phyloP scores from a whole-genome alignment of 805 yeast species.

The Candida pseudoglaebosa region DNA sequence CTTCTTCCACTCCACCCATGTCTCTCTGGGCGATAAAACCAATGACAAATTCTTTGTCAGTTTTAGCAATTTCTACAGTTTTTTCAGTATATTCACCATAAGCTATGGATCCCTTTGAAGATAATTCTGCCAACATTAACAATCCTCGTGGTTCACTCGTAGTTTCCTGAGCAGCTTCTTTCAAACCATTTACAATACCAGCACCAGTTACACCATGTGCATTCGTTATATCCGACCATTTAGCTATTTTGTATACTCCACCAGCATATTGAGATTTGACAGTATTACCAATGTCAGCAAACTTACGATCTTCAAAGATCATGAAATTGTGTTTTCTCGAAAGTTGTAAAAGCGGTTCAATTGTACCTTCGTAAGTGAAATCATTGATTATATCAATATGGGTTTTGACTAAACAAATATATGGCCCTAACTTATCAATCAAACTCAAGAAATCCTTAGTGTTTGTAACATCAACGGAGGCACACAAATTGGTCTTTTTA shows the following conservation, averaged over 20 bases:
- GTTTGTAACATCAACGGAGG: conserved; percentile 85
- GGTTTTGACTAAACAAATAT: conserved; percentile 86
- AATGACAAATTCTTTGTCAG: conserved; percentile 84
- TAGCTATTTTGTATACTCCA: conserved; percentile 83
- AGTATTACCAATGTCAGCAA: conserved; percentile 97
- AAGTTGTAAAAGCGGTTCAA: conserved; percentile 66
- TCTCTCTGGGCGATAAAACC: conserved; percentile 94
- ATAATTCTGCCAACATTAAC: conserved; percentile 91
- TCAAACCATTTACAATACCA: conserved; percentile 86
- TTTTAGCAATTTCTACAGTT: conserved; percentile 86
- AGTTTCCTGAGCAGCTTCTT: conserved; percentile 72
- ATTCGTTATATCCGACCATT: conserved; percentile 96
- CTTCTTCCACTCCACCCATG: conserved; percentile 79
- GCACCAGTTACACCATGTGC: conserved; percentile 97
- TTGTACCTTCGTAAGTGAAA: conserved; percentile 75
- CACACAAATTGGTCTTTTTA: conserved; percentile 87
- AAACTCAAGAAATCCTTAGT: conserved; percentile 70
- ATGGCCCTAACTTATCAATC: conserved; percentile 83
- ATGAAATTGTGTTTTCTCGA: conserved; percentile 81
- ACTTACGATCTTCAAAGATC: conserved; percentile 95
- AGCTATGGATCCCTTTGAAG: conserved; percentile 91
- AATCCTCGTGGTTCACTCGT: conserved; percentile 80
- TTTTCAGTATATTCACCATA: conserved; percentile 83
- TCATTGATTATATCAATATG: conserved; percentile 93
- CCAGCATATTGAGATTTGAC: conserved; percentile 91